Percentiles rank a stretch among this genome's conserved stretches.
Evolutionary conservation across 257 asterid genomes (phyloP).

Genomic region (Gardenia jasminoides): DNA sequence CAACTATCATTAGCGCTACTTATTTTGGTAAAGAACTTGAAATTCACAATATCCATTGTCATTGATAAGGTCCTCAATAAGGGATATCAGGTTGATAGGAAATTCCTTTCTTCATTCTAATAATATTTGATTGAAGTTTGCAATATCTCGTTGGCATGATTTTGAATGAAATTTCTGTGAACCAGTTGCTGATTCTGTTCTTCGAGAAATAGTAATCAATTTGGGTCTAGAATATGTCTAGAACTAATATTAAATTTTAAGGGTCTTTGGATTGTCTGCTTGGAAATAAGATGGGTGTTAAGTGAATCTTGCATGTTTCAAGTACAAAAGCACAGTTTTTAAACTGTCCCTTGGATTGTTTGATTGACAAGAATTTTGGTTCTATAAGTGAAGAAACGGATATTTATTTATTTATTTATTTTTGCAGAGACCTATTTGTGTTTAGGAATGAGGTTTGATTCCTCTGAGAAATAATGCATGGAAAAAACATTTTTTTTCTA

Average conservation of each 20-base stretch:
- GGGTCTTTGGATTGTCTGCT: neutral
- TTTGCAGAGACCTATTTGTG: neutral
- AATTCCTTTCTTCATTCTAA: neutral
- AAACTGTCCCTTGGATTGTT: neutral
- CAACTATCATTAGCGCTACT: neutral
- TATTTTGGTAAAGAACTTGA: neutral
- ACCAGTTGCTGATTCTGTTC: neutral
- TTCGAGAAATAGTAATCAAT: neutral
- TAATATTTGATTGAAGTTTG: neutral
- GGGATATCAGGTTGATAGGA: neutral
- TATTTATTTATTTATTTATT: too few species aligned
- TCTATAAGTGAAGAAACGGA: neutral
- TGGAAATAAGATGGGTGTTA: neutral
- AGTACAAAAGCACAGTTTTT: neutral
- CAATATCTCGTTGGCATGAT: neutral
- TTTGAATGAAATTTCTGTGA: neutral
- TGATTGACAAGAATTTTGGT: neutral
- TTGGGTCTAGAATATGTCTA: neutral
- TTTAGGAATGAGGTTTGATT: neutral
- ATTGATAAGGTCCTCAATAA: neutral
- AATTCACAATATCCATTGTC: neutral
- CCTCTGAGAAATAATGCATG: neutral
- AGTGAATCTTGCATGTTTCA: slow-evolving; percentile 3
- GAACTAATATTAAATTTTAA: neutral
- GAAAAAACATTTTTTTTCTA: neutral